These are phyloP conservation scores for Dothistroma septosporum DNA, from an alignment of 2,329 filamentous ascomycete genomes.

Conservation along the genomic window DNA sequence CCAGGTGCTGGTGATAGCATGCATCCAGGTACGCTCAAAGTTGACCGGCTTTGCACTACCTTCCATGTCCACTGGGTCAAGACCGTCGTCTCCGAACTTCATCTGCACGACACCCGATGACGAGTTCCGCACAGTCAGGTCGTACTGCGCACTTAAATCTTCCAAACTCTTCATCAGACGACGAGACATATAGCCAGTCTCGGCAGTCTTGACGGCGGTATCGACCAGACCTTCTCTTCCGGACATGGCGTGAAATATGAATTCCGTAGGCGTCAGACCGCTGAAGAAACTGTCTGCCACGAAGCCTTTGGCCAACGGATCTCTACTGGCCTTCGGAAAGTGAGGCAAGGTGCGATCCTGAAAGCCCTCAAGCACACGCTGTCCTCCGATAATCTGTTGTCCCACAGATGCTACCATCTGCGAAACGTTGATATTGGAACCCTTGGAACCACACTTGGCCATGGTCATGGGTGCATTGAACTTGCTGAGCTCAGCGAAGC, in stretches of 20 bases:
- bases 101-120: conserved; percentile 89
- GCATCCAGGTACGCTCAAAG: conserved; percentile 85
- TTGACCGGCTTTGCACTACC: conserved; percentile 87
- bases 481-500: conserved; percentile 81
- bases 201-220: conserved; percentile 97
- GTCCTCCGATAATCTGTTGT: conserved; percentile 93
- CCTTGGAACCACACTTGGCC: conserved; percentile 96
- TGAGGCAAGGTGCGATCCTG: conserved; percentile 92
- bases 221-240: conserved; percentile 97
- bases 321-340: conserved; percentile 86
- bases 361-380: conserved; percentile 92
- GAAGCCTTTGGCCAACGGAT: conserved; percentile 94
- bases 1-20: conserved; percentile 71
- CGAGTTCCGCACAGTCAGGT: conserved; percentile 90
- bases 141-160: conserved; percentile 88
- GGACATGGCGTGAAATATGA: conserved; percentile 97
- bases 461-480: conserved; percentile 94
- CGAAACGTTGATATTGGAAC: conserved; percentile 94
- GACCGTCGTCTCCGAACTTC: conserved; percentile 90
- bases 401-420: conserved; percentile 98
- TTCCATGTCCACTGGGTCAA: conserved; percentile 98
- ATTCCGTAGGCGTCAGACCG: conserved; percentile 83
- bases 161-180: conserved; percentile 97
- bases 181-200: conserved; percentile 98
- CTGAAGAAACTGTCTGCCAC: conserved; percentile 97